These are phyloP conservation scores for Stemphylium vesicarium DNA, from an alignment of 2,329 filamentous ascomycete genomes.

Conservation along the genomic window DNA sequence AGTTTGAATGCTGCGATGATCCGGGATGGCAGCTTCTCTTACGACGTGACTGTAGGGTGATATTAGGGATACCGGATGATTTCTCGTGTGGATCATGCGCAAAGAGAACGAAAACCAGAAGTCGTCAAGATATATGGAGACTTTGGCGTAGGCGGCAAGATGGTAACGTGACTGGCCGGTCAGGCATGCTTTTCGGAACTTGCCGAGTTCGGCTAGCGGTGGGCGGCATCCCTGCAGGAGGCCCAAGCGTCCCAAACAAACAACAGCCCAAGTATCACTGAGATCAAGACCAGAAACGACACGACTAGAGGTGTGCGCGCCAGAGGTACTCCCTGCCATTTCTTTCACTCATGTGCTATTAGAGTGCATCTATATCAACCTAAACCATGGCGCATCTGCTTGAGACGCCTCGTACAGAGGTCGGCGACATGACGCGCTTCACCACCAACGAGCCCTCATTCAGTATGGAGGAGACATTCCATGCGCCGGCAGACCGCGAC, in stretches of 20 bases:
- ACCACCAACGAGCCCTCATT: conserved; percentile 72
- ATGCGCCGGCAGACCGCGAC: conserved; percentile 72
- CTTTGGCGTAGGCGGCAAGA: conserved; percentile 21
- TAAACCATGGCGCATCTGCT: conserved; percentile 61
- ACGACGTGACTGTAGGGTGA: too few relatives aligned
- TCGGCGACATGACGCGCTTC: conserved; percentile 84
- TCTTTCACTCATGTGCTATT: conserved; percentile 40
- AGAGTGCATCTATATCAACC: conserved; percentile 18
- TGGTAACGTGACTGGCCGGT: conserved; percentile 28
- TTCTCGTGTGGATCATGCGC: not conserved
- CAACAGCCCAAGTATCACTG: conserved; percentile 27
- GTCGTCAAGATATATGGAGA: not conserved
- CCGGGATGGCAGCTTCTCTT: not conserved
- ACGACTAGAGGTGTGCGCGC: conserved; percentile 22
- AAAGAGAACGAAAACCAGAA: too few relatives aligned
- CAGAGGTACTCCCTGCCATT: conserved; percentile 18
- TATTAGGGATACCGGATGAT: not conserved
- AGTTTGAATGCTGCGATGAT: too few relatives aligned
- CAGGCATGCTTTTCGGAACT: conserved; percentile 19
- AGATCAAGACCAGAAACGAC: conserved; percentile 9
- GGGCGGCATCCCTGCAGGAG: conserved; percentile 9
- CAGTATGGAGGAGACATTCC: conserved; percentile 86
- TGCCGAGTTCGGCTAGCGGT: conserved; percentile 18
- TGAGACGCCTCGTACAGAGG: conserved; percentile 85
- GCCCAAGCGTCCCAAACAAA: conserved; percentile 25